phyloP scores from a whole-genome alignment of 495 filamentous ascomycete species.

The Pseudomonodictys pantanalensis region DNA sequence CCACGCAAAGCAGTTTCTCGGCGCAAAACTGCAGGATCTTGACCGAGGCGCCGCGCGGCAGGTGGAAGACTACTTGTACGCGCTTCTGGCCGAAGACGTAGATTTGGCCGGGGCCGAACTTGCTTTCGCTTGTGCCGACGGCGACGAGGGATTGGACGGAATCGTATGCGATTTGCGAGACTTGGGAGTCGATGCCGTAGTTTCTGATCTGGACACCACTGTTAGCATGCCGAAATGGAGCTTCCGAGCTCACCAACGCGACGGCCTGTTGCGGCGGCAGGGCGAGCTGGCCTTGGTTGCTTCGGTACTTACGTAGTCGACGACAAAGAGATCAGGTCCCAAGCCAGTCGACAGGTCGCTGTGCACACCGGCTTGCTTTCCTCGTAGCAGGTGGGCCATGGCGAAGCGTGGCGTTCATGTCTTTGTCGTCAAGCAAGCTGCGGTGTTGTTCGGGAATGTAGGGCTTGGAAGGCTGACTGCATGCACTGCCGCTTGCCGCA shows the following conservation, averaged over 20 bases:
- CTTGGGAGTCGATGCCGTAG: constrained; percentile 85
- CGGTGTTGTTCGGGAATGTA: too few relatives aligned
- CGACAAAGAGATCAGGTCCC: constrained; percentile 66
- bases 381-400: constrained; percentile 84
- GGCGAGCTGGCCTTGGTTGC: too few relatives aligned
- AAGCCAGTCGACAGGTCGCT: constrained; percentile 83
- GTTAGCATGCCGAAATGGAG: not conserved
- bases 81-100: constrained; percentile 87
- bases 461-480: constrained; percentile 21
- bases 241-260: not conserved
- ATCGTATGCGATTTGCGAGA: constrained; percentile 78
- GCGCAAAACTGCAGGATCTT: constrained; percentile 70
- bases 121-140: constrained; percentile 78
- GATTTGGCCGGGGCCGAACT: constrained; percentile 75
- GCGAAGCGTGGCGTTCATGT: constrained; percentile 13
- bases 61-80: constrained; percentile 63
- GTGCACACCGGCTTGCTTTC: constrained; percentile 89
- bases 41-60: constrained; percentile 66
- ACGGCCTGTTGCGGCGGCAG: constrained; percentile 17
- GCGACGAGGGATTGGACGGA: constrained; percentile 90
- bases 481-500: not conserved
- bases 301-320: constrained; percentile 71
- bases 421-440: not conserved
- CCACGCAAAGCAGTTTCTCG: constrained; percentile 77
- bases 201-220: constrained; percentile 58